These are phyloP conservation scores for Aspergillus novofumigatus DNA, from an alignment of 2,329 filamentous ascomycete genomes.

Conservation along the genomic window DNA sequence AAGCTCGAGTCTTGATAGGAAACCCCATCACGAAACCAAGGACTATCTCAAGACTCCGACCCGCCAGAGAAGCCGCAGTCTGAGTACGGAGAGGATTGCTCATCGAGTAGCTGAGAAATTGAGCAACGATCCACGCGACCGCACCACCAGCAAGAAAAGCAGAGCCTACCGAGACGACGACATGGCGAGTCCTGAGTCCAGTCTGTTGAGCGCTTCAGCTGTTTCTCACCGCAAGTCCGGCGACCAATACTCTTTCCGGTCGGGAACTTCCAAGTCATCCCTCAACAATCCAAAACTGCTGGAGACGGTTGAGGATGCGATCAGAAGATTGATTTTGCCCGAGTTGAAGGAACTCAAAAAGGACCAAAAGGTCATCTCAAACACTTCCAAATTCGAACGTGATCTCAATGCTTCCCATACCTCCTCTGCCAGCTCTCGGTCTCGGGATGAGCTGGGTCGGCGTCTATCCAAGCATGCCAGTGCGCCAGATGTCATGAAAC, in stretches of 20 bases:
- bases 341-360: constrained; percentile 89
- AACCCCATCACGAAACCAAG: constrained; percentile 28
- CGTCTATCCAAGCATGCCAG: constrained; percentile 59
- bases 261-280: constrained; percentile 62
- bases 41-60: constrained; percentile 57
- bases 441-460: constrained; percentile 52
- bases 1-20: constrained; percentile 49
- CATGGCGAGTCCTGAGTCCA: constrained; percentile 56
- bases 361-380: constrained; percentile 75
- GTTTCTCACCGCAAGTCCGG: constrained; percentile 53
- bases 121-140: constrained; percentile 47
- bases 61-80: constrained; percentile 57
- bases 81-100: constrained; percentile 63
- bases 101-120: constrained; percentile 68
- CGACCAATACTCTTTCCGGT: constrained; percentile 57
- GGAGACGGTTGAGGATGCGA: constrained; percentile 89
- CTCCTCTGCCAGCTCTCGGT: constrained; percentile 52
- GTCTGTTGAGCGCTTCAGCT: constrained; percentile 55
- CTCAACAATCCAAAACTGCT: constrained; percentile 90
- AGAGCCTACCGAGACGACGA: constrained; percentile 50
- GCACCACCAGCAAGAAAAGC: constrained; percentile 42
- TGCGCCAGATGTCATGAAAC: constrained; percentile 57
- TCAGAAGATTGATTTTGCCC: constrained; percentile 81
- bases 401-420: constrained; percentile 58
- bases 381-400: constrained; percentile 63